Percentiles rank a stretch among this genome's conserved stretches.
phyloP scores from a whole-genome alignment of 257 asterid species.

The Solanum sitiens region DNA sequence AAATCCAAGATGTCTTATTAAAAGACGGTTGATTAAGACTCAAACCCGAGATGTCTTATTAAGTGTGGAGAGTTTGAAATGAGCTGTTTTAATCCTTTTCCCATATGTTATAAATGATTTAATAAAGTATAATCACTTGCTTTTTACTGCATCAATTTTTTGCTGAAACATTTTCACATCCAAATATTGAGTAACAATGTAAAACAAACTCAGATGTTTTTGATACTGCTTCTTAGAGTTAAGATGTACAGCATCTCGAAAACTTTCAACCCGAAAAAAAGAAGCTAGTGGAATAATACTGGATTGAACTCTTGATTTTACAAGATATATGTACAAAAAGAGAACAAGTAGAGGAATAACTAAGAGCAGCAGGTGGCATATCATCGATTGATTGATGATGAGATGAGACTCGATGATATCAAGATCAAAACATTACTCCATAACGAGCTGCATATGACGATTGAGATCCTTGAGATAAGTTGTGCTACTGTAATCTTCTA shows the following conservation, averaged over 20 bases:
- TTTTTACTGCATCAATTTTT: not conserved
- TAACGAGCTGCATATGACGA: slow-evolving; percentile 84
- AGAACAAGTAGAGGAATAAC: not conserved
- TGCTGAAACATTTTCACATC: not conserved
- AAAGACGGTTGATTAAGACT: not conserved
- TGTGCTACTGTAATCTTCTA: slow-evolving; percentile 69
- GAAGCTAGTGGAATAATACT: not conserved
- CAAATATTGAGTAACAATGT: not conserved
- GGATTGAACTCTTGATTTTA: not conserved
- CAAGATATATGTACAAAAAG: not conserved
- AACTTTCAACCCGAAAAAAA: not conserved
- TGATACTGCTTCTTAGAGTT: not conserved
- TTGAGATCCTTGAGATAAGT: slow-evolving; percentile 67
- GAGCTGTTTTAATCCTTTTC: not conserved
- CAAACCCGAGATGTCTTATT: not conserved
- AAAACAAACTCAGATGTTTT: not conserved
- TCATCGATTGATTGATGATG: not conserved
- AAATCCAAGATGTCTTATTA: not conserved
- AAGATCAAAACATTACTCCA: slow-evolving; percentile 42
- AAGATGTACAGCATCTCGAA: not conserved
- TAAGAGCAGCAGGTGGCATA: not conserved
- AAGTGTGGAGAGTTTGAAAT: not conserved
- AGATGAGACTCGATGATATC: not conserved
- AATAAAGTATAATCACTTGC: not conserved
- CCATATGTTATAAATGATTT: not conserved